Base-by-base conservation (phyloP, 352 stramenopile species). In the Phytophthora kernoviae region DNA sequence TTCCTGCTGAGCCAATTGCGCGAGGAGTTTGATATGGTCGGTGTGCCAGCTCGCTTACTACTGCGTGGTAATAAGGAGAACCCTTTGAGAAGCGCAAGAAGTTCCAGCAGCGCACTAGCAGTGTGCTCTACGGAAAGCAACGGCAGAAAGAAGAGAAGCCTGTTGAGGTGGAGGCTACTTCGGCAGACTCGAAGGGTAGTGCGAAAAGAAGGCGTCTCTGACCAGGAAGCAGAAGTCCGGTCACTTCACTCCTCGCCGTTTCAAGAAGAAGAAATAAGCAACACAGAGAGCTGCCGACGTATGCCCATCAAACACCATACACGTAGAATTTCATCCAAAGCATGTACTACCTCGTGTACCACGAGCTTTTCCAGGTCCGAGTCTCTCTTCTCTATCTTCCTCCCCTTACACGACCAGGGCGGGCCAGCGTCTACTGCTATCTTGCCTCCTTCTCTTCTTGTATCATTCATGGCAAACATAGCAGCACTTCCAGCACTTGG, bases 21-120 rank as follows among this genome's bases (percentile, higher is more conserved):
- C 21, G 84, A 91, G 20, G 86, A 93, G 63, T 94, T 94, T 43
- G 81, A 92, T 47, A 93, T 93, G 84, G 81, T 88, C 8, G 84
- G 86, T 18, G 83, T 94, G 21, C 86, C 86, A 0, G 84, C 79
- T 67, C 81, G 86, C 11, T 65, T 94, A 41, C 62, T 93, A 42
- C 65, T 93, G 54, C 79, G 84, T 36, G 84, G 84, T 58, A 92
- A 87, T 67, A 87, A 73, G 52, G 81, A 91, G 27, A 94, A 94
- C 42, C 86, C 86, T 50, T 94, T 93, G 73, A 88, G 59, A 91
- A 91, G 71, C 82, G 82, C 58, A 85, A 84, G 55, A 92, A 89
- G 47, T 92, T 92, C 63, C 77, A 92, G 74, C 83, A 89, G 55
- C 82, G 82, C 54, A 88, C 82, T 11, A 90, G 78, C 39, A 79